A percentile compares a stretch with the other conserved stretches of the same genome.
These are phyloP conservation scores for Didymella lethalis DNA, from an alignment of 2,329 filamentous ascomycete genomes.

Conservation along the genomic window DNA sequence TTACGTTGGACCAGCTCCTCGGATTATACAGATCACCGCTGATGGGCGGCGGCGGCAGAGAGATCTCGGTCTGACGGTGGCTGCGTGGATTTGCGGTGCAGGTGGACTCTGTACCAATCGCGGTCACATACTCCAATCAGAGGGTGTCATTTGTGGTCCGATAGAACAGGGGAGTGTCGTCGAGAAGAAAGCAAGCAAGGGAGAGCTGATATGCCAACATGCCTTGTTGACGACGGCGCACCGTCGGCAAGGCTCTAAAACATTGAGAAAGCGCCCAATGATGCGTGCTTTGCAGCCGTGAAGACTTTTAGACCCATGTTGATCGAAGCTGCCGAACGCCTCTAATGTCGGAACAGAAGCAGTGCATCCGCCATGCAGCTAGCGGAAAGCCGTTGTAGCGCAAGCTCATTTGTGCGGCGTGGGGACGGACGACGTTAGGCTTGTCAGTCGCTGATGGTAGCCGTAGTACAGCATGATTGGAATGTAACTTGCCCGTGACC, in stretches of 20 bases:
- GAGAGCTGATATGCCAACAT: constrained; percentile 43
- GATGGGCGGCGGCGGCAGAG: constrained; percentile 33
- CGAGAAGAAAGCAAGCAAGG: constrained; percentile 45
- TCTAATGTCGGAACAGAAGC: constrained; percentile 37
- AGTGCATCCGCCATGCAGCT: constrained; percentile 42
- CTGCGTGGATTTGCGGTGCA: constrained; percentile 30
- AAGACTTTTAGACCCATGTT: constrained; percentile 28
- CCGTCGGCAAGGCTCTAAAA: constrained; percentile 43
- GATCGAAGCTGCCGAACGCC: constrained; percentile 20
- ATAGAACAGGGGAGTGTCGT: constrained; percentile 32
- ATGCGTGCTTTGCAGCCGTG: constrained; percentile 38
- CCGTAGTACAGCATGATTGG: constrained; percentile 40
- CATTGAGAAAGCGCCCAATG: constrained; percentile 32
- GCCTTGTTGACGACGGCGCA: constrained; percentile 33
- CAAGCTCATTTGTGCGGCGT: constrained; percentile 40
- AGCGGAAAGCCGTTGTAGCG: constrained; percentile 41
- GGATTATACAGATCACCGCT: constrained; percentile 38
- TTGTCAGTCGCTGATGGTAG: constrained; percentile 32
- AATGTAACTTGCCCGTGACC: constrained; percentile 43
- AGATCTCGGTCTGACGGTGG: constrained; percentile 38
- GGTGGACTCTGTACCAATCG: constrained; percentile 36
- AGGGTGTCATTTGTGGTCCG: constrained; percentile 15
- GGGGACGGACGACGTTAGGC: constrained; percentile 25
- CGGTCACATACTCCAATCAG: constrained; percentile 15
- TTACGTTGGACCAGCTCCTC: constrained; percentile 44